Evolutionary conservation across 2,329 filamentous ascomycete species (phyloP).

Genomic region (Claviceps quebecensis): DNA sequence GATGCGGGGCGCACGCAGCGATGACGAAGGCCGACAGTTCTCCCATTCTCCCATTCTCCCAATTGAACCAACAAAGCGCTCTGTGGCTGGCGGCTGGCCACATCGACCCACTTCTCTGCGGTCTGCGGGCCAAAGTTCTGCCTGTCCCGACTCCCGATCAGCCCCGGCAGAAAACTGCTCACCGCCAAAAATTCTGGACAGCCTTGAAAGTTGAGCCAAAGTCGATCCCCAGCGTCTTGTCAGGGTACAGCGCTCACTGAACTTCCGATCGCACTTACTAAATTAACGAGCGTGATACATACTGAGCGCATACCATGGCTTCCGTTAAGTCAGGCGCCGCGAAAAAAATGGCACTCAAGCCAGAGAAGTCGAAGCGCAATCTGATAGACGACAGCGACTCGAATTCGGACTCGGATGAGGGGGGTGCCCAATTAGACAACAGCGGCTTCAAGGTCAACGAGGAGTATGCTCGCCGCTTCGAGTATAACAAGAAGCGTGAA

Average conservation of each 20-base stretch:
- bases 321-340: neutral
- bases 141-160: slow-evolving; percentile 1
- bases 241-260: neutral
- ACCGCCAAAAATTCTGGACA: slow-evolving; percentile 20
- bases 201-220: neutral
- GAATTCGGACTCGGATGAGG: slow-evolving; percentile 35
- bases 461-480: slow-evolving; percentile 78
- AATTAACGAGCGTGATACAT: neutral
- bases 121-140: slow-evolving; percentile 2
- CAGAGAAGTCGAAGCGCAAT: slow-evolving; percentile 28
- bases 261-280: neutral
- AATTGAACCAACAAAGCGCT: neutral
- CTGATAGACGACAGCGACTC: slow-evolving; percentile 44
- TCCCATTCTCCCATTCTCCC: no score
- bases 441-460: slow-evolving; percentile 69
- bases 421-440: slow-evolving; percentile 24
- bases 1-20: neutral
- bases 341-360: slow-evolving; percentile 9
- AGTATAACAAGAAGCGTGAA: slow-evolving; percentile 94
- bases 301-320: slow-evolving; percentile 6
- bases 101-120: no score
- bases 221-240: neutral
- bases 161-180: slow-evolving; percentile 11
- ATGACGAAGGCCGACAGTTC: neutral
- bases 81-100: no score